Evolutionary conservation across 768 basidiomycete genomes (phyloP).

Genomic region (Pilatotrama ljubarskyi): DNA sequence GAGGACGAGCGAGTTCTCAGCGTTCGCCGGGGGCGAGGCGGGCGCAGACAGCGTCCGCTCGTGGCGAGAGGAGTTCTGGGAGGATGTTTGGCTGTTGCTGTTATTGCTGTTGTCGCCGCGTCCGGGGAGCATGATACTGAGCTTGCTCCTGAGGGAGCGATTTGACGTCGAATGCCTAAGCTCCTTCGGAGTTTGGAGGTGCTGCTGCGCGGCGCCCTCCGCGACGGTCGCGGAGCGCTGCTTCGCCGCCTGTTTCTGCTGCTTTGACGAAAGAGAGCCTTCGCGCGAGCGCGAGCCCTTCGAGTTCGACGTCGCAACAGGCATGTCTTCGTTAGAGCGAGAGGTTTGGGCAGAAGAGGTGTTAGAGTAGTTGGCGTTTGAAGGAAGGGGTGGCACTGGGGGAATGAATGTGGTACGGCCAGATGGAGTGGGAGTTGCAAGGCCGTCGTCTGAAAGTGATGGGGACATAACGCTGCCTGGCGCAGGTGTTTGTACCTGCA

Average conservation of each 20-base stretch:
- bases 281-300: slow-evolving; percentile 1
- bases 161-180: slow-evolving; percentile 18
- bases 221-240: slow-evolving; percentile 26
- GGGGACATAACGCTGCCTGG: neutral
- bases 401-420: slow-evolving; percentile 24
- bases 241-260: slow-evolving; percentile 7
- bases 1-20: slow-evolving; percentile 17
- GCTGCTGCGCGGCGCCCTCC: slow-evolving; percentile 5
- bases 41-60: slow-evolving; percentile 13
- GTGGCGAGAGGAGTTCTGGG: slow-evolving; percentile 20
- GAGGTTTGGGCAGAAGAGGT: neutral
- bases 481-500: too few relatives aligned
- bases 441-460: slow-evolving; percentile 22
- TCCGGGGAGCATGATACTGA: slow-evolving; percentile 20
- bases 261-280: slow-evolving; percentile 10
- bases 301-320: slow-evolving; percentile 8
- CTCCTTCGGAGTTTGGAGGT: slow-evolving; percentile 15
- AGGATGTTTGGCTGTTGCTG: neutral
- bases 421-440: slow-evolving; percentile 26
- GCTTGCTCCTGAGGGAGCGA: slow-evolving; percentile 22
- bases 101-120: slow-evolving; percentile 13
- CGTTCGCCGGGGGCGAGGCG: neutral
- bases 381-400: slow-evolving; percentile 15
- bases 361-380: slow-evolving; percentile 9
- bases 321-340: slow-evolving; percentile 25